A percentile compares a stretch with the other conserved stretches of the same genome.
These are phyloP conservation scores for Rehmannia glutinosa DNA, from an alignment of 257 asterid genomes.

Conservation along the genomic window DNA sequence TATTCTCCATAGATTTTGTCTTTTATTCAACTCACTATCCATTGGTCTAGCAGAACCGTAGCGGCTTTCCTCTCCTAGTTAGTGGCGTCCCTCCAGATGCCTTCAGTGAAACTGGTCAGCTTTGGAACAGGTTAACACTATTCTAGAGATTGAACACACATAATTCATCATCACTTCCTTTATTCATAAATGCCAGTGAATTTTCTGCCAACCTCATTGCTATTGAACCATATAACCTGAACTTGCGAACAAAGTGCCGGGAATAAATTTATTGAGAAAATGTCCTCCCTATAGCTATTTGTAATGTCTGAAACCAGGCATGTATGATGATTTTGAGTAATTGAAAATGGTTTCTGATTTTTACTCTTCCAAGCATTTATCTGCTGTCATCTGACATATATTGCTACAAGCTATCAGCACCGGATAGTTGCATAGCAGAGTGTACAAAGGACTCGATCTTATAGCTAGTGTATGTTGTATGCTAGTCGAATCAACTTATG, in stretches of 20 bases:
- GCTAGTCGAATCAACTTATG: too few species aligned
- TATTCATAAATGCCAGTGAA: not conserved
- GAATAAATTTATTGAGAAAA: not conserved
- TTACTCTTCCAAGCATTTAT: not conserved
- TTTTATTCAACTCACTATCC: conserved; percentile 16
- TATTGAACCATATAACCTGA: not conserved
- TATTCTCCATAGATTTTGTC: conserved; percentile 11
- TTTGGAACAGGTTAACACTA: conserved; percentile 81
- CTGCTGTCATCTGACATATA: not conserved
- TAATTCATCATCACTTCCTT: not conserved
- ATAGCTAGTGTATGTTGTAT: not conserved
- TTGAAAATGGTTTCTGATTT: conserved; percentile 7
- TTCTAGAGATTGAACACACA: conserved; percentile 8
- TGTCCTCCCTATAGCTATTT: not conserved
- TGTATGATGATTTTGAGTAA: not conserved
- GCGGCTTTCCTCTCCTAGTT: conserved; percentile 82
- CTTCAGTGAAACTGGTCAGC: conserved; percentile 96
- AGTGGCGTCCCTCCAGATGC: conserved; percentile 99
- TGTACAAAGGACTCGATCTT: not conserved
- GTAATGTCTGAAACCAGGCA: not conserved
- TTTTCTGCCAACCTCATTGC: not conserved
- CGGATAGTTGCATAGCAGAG: not conserved
- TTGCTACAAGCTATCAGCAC: not conserved
- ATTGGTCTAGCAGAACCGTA: conserved; percentile 48
- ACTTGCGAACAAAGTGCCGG: not conserved